Base-by-base conservation (phyloP, 78 protist genomes). In the Acrasis kona region DNA sequence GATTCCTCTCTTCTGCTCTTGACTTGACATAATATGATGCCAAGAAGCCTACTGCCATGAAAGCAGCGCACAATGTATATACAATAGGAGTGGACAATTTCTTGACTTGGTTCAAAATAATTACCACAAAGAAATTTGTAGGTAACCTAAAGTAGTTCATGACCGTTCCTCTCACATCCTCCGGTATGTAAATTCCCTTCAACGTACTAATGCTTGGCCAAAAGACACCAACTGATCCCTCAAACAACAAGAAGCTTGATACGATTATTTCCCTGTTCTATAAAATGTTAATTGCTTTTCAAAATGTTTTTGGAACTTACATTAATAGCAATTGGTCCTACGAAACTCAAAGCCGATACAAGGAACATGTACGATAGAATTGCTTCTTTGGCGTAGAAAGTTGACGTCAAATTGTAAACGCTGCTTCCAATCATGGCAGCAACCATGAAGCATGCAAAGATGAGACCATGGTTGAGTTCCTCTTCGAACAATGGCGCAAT, bases 131-230 rank as follows among this genome's bases (percentile, higher is more conserved):
- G 5, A 81, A 19, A 67, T 95, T 95, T 50, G 93, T 81, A 32
- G 97, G 97, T 4, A 95, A 77, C 36, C 98, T 82, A 77, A 88
- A 84, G 34, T 87, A 35, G 82, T 91, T 94, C 88, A 90, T 79
- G 28, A 93, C 67, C 0, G 94, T 68, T 0, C 95, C 50, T 29
- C 98, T 82, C 1, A 69, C 7, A 10, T 72, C 86, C 68, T 94
- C 98, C 0, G 94, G 95, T 2, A 95, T 74, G 31, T 58, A 72
- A 41, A 29, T 29, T 10, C 80, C 30, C 30, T 96, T 89, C n/a
- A 91, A 35, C 7, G 84, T 79, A 34, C 87, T 94, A 3, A 76
- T 12, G 9, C 71, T 10, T 5, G 98, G 97, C 64, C 30, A 95
- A 84, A 75, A 94, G 27, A 87, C 27, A 12, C 98, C 98, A 19